Conservation (phyloP, 345 rosid genomes). For the Euphorbia pulcherrima region DNA sequence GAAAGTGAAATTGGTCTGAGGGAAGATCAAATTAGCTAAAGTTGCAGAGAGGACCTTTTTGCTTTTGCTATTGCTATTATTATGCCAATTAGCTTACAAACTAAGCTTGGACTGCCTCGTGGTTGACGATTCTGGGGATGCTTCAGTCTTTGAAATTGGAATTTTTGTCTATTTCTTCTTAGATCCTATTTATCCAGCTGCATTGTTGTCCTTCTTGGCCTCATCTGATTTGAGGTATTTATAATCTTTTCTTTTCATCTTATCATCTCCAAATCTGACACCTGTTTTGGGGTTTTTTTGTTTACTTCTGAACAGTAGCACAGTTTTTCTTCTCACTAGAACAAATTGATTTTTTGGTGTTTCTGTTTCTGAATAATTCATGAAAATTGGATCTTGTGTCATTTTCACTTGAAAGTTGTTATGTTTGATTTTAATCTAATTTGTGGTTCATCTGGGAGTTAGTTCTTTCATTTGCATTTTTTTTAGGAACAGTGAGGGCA, state of each 20-base stretch:
- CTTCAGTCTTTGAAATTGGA: slow-evolving; percentile 26
- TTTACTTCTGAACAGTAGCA: background rate
- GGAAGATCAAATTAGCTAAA: slow-evolving; percentile 26
- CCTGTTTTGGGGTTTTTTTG: background rate
- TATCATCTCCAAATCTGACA: slow-evolving; percentile 11
- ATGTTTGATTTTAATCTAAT: too few species aligned
- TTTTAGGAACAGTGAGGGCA: slow-evolving; percentile 15
- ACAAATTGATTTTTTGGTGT: slow-evolving; percentile 1
- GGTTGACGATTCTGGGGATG: slow-evolving; percentile 28
- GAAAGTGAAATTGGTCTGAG: slow-evolving; percentile 24
- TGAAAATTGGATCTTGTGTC: slow-evolving; percentile 7
- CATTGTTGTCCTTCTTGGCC: slow-evolving; percentile 30
- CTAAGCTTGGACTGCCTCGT: slow-evolving; percentile 28
- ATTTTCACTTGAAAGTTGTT: background rate
- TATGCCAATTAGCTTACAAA: slow-evolving; percentile 38
- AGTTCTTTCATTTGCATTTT: slow-evolving; percentile 15
- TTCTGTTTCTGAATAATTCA: background rate
- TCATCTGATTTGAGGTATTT: slow-evolving; percentile 36
- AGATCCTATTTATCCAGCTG: slow-evolving; percentile 7
- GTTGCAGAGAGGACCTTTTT: slow-evolving; percentile 29
- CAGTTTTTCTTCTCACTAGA: background rate
- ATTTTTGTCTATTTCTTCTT: slow-evolving; percentile 15
- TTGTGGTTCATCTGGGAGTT: slow-evolving; percentile 1
- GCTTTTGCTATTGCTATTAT: background rate
- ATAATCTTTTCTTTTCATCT: slow-evolving; percentile 17